These are phyloP conservation scores for Paraleonurus japonicus DNA, from an alignment of 257 asterid genomes.

Conservation along the genomic window DNA sequence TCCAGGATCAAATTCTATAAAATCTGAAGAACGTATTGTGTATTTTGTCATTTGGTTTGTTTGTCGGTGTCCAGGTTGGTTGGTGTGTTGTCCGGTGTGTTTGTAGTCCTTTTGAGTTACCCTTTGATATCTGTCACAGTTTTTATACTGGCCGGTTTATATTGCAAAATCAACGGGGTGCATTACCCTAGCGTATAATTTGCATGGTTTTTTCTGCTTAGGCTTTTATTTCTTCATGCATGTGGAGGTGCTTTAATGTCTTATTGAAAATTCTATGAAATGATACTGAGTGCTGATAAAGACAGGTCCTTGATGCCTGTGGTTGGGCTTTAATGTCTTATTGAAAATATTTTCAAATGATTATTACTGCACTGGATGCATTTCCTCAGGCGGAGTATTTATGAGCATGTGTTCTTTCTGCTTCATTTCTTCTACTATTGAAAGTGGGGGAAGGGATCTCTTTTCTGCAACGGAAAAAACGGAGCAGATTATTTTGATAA, in stretches of 20 bases:
- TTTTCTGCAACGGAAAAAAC: no score
- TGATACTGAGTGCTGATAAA: neutral
- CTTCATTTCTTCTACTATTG: no score
- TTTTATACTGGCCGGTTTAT: conserved; percentile 16
- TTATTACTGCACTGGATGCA: no score
- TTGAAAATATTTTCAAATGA: no score
- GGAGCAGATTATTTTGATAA: no score
- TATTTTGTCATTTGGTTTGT: conserved; percentile 28
- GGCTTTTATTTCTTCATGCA: neutral
- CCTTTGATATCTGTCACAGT: conserved; percentile 4
- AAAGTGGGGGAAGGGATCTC: no score
- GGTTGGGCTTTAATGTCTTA: no score
- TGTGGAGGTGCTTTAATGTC: neutral
- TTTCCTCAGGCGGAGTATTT: neutral
- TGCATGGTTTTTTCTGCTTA: neutral
- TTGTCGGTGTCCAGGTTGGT: conserved; percentile 27
- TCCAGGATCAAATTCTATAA: conserved; percentile 3
- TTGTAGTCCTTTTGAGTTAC: conserved; percentile 24
- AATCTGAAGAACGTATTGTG: conserved; percentile 13
- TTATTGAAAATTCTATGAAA: neutral
- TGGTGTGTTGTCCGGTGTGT: conserved; percentile 33
- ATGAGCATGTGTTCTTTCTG: neutral
- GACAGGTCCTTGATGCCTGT: no score
- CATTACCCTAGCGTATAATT: conserved; percentile 18
- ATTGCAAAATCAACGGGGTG: conserved; percentile 27